Evolutionary conservation across 306 rosid species (phyloP), one percentile per base, ranked within the genome.

Genomic region (Fagus sylvatica): DNA sequence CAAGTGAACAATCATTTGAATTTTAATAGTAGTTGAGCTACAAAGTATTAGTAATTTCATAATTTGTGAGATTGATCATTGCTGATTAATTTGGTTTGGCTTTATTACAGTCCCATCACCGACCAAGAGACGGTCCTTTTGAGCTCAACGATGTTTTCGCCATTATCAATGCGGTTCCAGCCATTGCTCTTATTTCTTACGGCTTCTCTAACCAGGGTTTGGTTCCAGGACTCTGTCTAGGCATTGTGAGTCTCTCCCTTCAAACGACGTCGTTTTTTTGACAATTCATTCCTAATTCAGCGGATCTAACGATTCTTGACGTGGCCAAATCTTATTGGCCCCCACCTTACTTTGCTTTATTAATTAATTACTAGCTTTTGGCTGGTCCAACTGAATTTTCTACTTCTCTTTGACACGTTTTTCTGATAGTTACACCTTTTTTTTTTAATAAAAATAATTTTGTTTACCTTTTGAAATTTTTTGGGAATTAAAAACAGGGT

Each of bases 111-210:
- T 96, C 99, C 36, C 99, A 96, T 80, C 99, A 96, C 81, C 73
- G 84, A 78, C 88, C 97, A 37, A 96, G 98, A 85, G 97, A 93
- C 81, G 99, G 99, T 4, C 91, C 97, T 1, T 96, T 96, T 72
- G 99, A 96, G 72, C 84, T 93, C 17, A 96, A 96, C 90, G 99
- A 96, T 76, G 94, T 96, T 12, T 96, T 96, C 77, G 99, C 99
- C 54, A 89, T 96, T 39, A 84, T 49, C 32, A 96, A 96, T 60
- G 98, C 99, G 3, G 91, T 85, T 15, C 99, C 99, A 11, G 99
- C 99, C 11, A 91, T 96, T 64, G 94, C 86, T 64, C 98, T 96
- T 8, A 93, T 91, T 75, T 84, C 88, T 43, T 93, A 82, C 28
- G 98, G 99, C 37, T 87, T 93, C 88, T 93, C 90, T 73, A 87